A percentile compares a stretch with the other conserved stretches of the same genome.
Conservation (phyloP, 371 early-diverging fungal genomes). For the Syncephalastrum contaminatum region DNA sequence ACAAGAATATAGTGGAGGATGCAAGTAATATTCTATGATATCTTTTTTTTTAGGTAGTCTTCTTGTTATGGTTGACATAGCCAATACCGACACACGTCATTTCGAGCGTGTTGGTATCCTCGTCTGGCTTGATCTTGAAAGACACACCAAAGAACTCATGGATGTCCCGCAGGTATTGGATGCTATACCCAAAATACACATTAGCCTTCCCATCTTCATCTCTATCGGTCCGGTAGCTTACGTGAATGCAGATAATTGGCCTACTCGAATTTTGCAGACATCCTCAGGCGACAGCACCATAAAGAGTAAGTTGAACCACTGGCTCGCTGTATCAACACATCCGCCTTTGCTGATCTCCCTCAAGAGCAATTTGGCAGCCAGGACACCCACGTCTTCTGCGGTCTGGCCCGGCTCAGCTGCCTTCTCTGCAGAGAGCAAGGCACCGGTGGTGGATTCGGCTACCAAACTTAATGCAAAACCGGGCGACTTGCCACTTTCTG, state of each 20-base stretch:
- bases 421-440: conserved; percentile 80
- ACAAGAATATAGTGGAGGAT: too few relatives aligned
- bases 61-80: conserved; percentile 85
- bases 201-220: background rate
- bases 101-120: conserved; percentile 63
- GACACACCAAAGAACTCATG: conserved; percentile 84
- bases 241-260: conserved; percentile 83
- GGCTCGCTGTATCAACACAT: conserved; percentile 84
- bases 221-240: conserved; percentile 34
- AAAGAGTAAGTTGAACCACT: conserved; percentile 84
- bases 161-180: conserved; percentile 90
- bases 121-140: conserved; percentile 87
- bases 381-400: conserved; percentile 88
- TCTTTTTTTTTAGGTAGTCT: conserved; percentile 58
- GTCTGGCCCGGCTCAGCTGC: conserved; percentile 74
- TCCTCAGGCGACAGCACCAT: conserved; percentile 93
- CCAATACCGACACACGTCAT: conserved; percentile 92
- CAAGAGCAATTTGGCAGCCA: conserved; percentile 76
- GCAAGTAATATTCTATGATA: conserved; percentile 5
- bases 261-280: conserved; percentile 88
- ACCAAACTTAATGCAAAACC: conserved; percentile 92
- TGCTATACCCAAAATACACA: conserved; percentile 31
- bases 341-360: conserved; percentile 87
- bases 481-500: conserved; percentile 92
- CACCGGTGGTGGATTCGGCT: conserved; percentile 89